These are phyloP conservation scores for Aureobasidium pullulans DNA, from an alignment of 2,329 filamentous ascomycete species.

Conservation along the genomic window DNA sequence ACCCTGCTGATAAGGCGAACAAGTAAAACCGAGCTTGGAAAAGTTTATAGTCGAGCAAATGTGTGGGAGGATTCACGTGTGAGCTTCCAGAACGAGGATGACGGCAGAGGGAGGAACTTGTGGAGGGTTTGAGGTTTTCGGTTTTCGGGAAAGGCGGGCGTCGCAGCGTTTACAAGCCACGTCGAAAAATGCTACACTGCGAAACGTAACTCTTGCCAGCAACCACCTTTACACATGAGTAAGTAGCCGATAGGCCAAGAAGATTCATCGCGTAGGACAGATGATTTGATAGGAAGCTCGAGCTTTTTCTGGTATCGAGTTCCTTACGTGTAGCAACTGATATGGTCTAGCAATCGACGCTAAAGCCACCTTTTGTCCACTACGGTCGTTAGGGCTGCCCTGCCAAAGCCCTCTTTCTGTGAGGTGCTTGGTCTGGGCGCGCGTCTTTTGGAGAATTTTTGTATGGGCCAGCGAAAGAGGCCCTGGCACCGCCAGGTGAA, in stretches of 20 bases:
- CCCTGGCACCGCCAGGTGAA: neutral
- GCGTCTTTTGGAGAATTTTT: neutral
- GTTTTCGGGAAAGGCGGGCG: neutral
- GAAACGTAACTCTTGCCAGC: neutral
- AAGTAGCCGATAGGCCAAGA: neutral
- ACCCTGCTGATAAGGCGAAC: neutral
- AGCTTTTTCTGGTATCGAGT: neutral
- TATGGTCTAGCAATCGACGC: neutral
- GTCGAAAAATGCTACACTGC: neutral
- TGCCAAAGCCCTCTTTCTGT: neutral
- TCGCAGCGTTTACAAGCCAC: neutral
- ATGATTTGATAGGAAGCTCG: neutral
- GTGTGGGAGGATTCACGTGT: neutral
- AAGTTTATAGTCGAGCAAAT: neutral
- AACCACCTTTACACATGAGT: neutral
- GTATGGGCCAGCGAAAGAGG: neutral
- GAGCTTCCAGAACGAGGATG: too few species aligned
- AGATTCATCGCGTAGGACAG: neutral
- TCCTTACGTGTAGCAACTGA: neutral
- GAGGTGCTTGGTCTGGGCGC: neutral
- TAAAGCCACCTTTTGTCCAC: neutral
- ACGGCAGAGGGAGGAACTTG: too few species aligned
- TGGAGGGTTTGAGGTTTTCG: too few species aligned
- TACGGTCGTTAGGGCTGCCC: too few species aligned
- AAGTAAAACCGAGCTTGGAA: neutral